Conservation (phyloP, 495 filamentous ascomycete genomes). For the Penicillium longicatenatum region DNA sequence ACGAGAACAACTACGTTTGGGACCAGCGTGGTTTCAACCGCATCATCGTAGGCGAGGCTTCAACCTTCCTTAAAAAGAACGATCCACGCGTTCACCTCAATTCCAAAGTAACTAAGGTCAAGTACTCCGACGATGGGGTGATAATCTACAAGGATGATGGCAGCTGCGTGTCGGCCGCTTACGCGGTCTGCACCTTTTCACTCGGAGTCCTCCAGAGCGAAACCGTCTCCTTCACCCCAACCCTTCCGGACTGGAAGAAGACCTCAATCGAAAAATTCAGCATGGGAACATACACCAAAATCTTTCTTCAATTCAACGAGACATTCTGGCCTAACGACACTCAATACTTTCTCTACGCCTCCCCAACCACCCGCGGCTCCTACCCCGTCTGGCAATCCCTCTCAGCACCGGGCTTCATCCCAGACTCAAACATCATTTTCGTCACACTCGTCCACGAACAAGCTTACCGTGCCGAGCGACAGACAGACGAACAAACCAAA, state of each 20-base stretch:
- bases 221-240: slow-evolving; percentile 60
- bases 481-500: slow-evolving; percentile 62
- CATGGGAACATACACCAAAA: slow-evolving; percentile 79
- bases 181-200: slow-evolving; percentile 61
- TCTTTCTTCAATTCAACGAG: slow-evolving; percentile 72
- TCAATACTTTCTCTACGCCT: slow-evolving; percentile 73
- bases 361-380: slow-evolving; percentile 61
- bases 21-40: slow-evolving; percentile 70
- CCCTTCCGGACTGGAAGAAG: slow-evolving; percentile 67
- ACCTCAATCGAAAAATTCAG: slow-evolving; percentile 65
- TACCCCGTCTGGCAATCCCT: slow-evolving; percentile 75
- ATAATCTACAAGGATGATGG: slow-evolving; percentile 57
- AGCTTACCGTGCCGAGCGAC: slow-evolving; percentile 65
- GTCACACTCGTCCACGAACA: slow-evolving; percentile 64
- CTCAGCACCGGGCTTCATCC: slow-evolving; percentile 57
- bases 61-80: slow-evolving; percentile 56
- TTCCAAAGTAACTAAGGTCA: slow-evolving; percentile 59
- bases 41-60: slow-evolving; percentile 63
- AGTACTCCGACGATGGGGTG: slow-evolving; percentile 56
- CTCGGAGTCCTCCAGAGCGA: slow-evolving; percentile 71
- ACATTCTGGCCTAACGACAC: slow-evolving; percentile 70
- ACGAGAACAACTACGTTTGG: slow-evolving; percentile 66
- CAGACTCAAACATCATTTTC: slow-evolving; percentile 68
- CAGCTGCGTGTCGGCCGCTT: slow-evolving; percentile 62
- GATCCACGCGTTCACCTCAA: slow-evolving; percentile 63